phyloP scores from a whole-genome alignment of 179 eudicot species.

The Beta lomatogona region DNA sequence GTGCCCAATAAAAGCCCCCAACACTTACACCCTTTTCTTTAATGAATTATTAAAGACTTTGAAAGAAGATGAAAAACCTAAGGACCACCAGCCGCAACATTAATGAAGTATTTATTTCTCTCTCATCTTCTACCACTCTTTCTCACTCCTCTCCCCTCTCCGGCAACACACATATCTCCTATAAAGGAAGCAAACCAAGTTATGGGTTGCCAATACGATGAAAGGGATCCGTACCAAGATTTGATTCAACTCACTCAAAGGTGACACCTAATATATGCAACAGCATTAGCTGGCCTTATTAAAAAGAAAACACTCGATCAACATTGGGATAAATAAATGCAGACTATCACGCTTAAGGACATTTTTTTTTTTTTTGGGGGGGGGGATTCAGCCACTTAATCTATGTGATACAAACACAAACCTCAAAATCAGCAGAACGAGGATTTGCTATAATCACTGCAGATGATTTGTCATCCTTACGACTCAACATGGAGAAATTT shows the following conservation, averaged over 20 bases:
- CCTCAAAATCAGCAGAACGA: conserved; percentile 98
- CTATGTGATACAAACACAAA: conserved; percentile 33
- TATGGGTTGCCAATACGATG: too few relatives aligned
- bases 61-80: too few relatives aligned
- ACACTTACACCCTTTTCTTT: too few relatives aligned
- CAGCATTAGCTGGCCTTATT: neutral
- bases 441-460: conserved; percentile 88
- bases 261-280: neutral
- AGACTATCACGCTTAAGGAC: too few relatives aligned
- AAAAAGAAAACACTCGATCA: neutral
- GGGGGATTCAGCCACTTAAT: neutral
- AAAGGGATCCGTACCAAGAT: neutral
- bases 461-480: conserved; percentile 71
- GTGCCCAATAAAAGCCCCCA: too few relatives aligned
- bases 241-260: neutral
- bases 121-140: too few relatives aligned
- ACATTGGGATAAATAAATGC: neutral
- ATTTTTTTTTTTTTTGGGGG: neutral
- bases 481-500: conserved; percentile 73
- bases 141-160: too few relatives aligned
- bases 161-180: too few relatives aligned
- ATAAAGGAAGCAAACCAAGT: too few relatives aligned
- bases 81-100: too few relatives aligned
- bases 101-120: too few relatives aligned
- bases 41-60: too few relatives aligned